Evolutionary conservation across 2,329 filamentous ascomycete genomes (phyloP), one percentile per base, ranked within the genome.

Genomic region (Stachybotrys echinatus): DNA sequence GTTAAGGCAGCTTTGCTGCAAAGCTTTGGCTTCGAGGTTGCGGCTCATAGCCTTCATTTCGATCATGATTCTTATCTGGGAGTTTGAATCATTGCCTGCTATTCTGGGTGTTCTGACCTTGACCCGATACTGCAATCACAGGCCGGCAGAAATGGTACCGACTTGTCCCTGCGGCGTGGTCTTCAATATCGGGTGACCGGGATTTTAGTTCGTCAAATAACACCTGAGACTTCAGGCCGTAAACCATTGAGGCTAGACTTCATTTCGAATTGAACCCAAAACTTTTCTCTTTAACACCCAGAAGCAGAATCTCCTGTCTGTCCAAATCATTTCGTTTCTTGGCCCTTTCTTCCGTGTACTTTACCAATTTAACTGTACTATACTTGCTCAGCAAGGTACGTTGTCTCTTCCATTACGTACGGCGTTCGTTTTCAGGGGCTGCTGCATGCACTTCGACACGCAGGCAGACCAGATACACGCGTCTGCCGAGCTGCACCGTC

Each of bases 191-290:
- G 20, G 27, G 10, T 18, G 23, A 8, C 23, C 8, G 43, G 20
- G 21, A 12, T 23, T 31, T 17, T 22, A 12, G 45, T 10, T 37
- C 22, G 8, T 23, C 12, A 45, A 42, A 39, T 20, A 21, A 54
- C 60, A 64, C 65, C 63, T 67, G 60, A 68, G 58, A 65, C 59
- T 61, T 67, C 62, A 66, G 65, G 65, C 65, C 55, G 51, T 54
- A 59, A 63, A 50, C 49, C 43, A 50, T 47, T 5, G 5, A 34
- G 27, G 14, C 27, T 34, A 34, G 14, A 34, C 27, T 14, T 34
- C 5, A 34, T 34, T 34, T 34, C 27, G 10, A 34, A 34, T 34
- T 14, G 10, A 34, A 34, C 48, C 52, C 58, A 62, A 65, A 64
- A 61, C 59, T 65, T 65, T 63, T 58, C 52, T 53, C 54, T 63